These are phyloP conservation scores for Acacia confusa DNA, from an alignment of 306 rosid species.

Conservation along the genomic window DNA sequence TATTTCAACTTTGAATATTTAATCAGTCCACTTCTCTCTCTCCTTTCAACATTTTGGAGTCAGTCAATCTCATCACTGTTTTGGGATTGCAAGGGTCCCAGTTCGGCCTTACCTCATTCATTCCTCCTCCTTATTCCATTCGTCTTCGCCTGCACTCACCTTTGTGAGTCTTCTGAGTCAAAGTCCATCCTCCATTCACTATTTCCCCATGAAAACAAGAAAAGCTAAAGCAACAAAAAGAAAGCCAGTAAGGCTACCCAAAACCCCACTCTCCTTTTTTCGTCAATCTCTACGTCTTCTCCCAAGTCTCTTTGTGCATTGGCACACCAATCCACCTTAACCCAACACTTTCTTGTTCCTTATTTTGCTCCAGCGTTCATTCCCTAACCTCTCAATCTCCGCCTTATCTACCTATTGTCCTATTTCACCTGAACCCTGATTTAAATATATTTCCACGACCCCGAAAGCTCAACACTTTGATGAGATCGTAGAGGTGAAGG, in stretches of 20 bases:
- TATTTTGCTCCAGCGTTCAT: neutral
- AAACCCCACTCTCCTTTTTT: neutral
- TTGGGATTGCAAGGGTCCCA: neutral
- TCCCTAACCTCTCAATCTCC: neutral
- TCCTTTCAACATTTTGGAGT: neutral
- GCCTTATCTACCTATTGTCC: neutral
- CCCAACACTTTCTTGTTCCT: constrained; percentile 4
- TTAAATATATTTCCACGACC: neutral
- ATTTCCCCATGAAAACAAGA: neutral
- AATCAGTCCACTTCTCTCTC: neutral
- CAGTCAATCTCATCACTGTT: neutral
- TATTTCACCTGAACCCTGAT: constrained; percentile 24
- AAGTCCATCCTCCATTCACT: neutral
- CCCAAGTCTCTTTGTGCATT: neutral
- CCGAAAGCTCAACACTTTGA: neutral
- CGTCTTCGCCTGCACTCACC: neutral
- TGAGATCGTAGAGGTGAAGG: constrained; percentile 4
- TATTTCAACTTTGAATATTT: constrained; percentile 8
- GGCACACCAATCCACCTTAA: constrained; percentile 22
- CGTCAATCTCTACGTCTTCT: neutral
- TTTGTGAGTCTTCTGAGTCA: constrained; percentile 11
- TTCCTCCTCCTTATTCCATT: neutral
- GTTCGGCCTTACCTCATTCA: neutral
- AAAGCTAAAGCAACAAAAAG: neutral
- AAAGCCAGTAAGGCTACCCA: neutral